A percentile compares a stretch with the other conserved stretches of the same genome.
phyloP scores from a whole-genome alignment of 495 filamentous ascomycete genomes.

The Neurospora hispaniola region DNA sequence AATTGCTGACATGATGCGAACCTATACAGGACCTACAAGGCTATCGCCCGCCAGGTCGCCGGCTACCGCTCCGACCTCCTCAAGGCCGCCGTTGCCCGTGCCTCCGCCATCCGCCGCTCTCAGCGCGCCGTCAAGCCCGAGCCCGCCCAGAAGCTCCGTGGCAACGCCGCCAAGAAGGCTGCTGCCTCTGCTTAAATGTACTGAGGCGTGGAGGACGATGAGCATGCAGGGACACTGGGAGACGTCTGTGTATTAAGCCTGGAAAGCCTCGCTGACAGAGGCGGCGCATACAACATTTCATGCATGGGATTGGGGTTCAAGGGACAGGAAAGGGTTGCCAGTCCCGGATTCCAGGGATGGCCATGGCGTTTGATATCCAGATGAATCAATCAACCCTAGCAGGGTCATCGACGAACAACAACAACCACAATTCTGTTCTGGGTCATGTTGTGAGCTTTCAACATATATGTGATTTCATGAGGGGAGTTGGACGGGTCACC shows the following conservation, averaged over 20 bases:
- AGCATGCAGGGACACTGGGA: conserved; percentile 1
- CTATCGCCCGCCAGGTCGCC: conserved; percentile 64
- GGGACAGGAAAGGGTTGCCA: conserved; percentile 17
- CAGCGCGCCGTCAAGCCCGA: conserved; percentile 69
- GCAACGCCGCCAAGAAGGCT: conserved; percentile 71
- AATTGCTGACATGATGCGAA: conserved; percentile 17
- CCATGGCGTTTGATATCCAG: conserved; percentile 31
- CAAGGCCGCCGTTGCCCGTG: conserved; percentile 75
- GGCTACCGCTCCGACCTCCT: conserved; percentile 83
- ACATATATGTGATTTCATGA: neutral
- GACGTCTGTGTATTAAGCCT: conserved; percentile 15
- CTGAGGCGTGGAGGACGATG: conserved; percentile 5
- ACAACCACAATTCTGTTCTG: neutral
- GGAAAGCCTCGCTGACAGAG: conserved; percentile 6
- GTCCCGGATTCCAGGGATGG: conserved; percentile 23
- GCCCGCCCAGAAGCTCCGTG: conserved; percentile 63
- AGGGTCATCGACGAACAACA: conserved; percentile 5
- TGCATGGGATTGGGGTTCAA: conserved; percentile 16
- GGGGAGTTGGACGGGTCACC: neutral
- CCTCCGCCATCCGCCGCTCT: conserved; percentile 70
- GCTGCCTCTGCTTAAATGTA: conserved; percentile 19
- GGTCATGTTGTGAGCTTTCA: neutral
- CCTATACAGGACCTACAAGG: conserved; percentile 66
- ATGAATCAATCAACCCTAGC: conserved; percentile 19
- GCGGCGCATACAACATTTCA: conserved; percentile 8